Evolutionary conservation across 2,329 filamentous ascomycete species (phyloP).

Genomic region (Endothia cerciana): DNA sequence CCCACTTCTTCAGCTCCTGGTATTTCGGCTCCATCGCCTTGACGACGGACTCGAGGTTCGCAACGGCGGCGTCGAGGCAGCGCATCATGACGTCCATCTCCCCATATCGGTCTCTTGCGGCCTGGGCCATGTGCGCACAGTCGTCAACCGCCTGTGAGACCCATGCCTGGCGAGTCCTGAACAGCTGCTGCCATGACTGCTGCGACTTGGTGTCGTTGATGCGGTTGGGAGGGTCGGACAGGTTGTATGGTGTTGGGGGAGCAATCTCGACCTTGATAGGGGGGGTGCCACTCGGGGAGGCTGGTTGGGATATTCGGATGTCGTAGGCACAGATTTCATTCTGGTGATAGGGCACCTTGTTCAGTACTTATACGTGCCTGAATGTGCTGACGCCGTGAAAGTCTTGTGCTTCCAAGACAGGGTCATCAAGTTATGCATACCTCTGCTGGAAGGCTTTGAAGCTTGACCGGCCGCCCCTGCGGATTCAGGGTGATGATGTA

Average conservation of each 20-base stretch:
- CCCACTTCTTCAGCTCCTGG: constrained; percentile 72
- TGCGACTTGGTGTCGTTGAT: constrained; percentile 80
- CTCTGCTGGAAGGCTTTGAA: constrained; percentile 79
- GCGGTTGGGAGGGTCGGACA: constrained; percentile 76
- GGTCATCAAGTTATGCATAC: constrained; percentile 49
- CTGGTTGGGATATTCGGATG: constrained; percentile 69
- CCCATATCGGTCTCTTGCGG: constrained; percentile 66
- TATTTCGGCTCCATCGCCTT: constrained; percentile 73
- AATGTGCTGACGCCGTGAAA: not conserved
- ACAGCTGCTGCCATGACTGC: constrained; percentile 86
- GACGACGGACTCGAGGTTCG: constrained; percentile 79
- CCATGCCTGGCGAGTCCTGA: constrained; percentile 81
- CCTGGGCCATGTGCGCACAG: constrained; percentile 66
- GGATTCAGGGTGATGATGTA: constrained; percentile 87
- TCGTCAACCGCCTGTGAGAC: constrained; percentile 70
- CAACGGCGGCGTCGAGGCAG: constrained; percentile 81
- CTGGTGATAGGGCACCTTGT: constrained; percentile 46
- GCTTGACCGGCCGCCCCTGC: constrained; percentile 81
- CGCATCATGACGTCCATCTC: constrained; percentile 78
- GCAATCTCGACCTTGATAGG: constrained; percentile 52
- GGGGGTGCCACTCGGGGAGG: constrained; percentile 49
- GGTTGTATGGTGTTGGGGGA: constrained; percentile 57
- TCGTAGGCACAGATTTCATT: constrained; percentile 93
- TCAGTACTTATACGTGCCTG: not conserved
- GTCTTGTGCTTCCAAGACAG: not conserved